Conservation (phyloP, 495 filamentous ascomycete species). For the Collariella sp. region DNA sequence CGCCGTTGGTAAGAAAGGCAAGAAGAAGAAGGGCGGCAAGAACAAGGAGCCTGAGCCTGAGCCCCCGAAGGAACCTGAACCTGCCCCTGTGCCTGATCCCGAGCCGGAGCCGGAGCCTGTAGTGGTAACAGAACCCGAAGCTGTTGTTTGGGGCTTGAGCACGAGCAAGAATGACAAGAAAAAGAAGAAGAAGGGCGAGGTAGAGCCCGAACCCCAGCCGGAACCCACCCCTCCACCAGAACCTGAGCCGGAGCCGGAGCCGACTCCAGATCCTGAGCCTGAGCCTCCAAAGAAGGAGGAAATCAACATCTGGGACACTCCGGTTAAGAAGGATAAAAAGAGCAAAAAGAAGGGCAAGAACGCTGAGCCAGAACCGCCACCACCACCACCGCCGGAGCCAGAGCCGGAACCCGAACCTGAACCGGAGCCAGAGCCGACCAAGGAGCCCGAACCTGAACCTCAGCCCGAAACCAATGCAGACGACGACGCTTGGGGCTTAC, state of each 20-base stretch:
- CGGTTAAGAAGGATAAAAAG: conserved; percentile 16
- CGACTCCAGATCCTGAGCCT: conserved; percentile 10
- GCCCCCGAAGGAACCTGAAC: conserved; percentile 12
- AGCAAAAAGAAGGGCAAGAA: conserved; percentile 16
- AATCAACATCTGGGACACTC: conserved; percentile 6
- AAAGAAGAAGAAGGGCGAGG: conserved; percentile 26
- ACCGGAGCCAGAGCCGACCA: neutral
- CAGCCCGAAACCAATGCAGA: conserved; percentile 7
- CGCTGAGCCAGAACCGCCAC: neutral
- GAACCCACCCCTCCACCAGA: no score
- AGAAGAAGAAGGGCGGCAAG: conserved; percentile 30
- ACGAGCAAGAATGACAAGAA: conserved; percentile 23
- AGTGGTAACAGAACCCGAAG: no score
- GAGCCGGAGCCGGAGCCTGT: conserved; percentile 28
- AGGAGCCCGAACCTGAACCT: conserved; percentile 3
- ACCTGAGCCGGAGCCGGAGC: conserved; percentile 11
- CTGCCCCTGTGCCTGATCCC: conserved; percentile 23
- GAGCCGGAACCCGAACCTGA: conserved; percentile 7
- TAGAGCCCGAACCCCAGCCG: conserved; percentile 13
- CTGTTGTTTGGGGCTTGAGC: conserved; percentile 13
- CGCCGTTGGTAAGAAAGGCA: conserved; percentile 21
- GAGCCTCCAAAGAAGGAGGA: conserved; percentile 9
- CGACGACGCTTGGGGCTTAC: conserved; percentile 10
- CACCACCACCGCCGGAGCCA: neutral
- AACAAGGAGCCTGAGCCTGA: conserved; percentile 12